Conservation (phyloP, 495 filamentous ascomycete species). For the Hypoxylon intermedium region DNA sequence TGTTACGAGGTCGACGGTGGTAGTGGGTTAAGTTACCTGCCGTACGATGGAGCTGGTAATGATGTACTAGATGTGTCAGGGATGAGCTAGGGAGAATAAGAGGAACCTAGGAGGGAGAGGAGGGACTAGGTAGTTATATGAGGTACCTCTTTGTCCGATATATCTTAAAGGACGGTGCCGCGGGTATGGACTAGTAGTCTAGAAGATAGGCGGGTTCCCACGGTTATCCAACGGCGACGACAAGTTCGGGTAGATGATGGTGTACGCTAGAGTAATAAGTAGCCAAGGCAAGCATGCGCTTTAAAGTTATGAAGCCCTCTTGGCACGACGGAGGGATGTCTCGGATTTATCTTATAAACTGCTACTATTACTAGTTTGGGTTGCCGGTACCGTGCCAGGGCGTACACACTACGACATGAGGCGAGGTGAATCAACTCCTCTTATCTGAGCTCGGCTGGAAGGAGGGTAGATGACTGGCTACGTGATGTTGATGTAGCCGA, state of each 20-base stretch:
- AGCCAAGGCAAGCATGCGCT: constrained; percentile 24
- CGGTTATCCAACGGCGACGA: constrained; percentile 34
- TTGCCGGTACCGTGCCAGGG: constrained; percentile 11
- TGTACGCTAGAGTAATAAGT: not conserved
- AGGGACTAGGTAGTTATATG: not conserved
- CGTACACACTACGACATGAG: constrained; percentile 33
- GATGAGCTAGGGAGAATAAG: too few species aligned
- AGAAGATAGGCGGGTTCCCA: constrained; percentile 20
- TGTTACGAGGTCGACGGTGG: not conserved
- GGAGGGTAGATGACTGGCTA: constrained; percentile 42
- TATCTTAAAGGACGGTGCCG: constrained; percentile 10
- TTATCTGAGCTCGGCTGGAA: constrained; percentile 39
- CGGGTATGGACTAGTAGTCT: constrained; percentile 9
- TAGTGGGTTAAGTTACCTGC: not conserved
- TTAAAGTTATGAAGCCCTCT: constrained; percentile 16
- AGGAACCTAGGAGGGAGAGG: not conserved
- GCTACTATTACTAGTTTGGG: constrained; percentile 4
- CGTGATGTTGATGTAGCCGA: constrained; percentile 40
- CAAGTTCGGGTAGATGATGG: constrained; percentile 21
- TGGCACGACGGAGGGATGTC: constrained; percentile 19
- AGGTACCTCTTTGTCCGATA: constrained; percentile 11
- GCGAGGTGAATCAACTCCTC: constrained; percentile 11
- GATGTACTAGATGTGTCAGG: not conserved
- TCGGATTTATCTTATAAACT: constrained; percentile 11
- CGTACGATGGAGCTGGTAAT: not conserved